Evolutionary conservation across 495 filamentous ascomycete genomes (phyloP), one percentile per base, ranked within the genome.

Genomic region (Hypoxylon perforatum): DNA sequence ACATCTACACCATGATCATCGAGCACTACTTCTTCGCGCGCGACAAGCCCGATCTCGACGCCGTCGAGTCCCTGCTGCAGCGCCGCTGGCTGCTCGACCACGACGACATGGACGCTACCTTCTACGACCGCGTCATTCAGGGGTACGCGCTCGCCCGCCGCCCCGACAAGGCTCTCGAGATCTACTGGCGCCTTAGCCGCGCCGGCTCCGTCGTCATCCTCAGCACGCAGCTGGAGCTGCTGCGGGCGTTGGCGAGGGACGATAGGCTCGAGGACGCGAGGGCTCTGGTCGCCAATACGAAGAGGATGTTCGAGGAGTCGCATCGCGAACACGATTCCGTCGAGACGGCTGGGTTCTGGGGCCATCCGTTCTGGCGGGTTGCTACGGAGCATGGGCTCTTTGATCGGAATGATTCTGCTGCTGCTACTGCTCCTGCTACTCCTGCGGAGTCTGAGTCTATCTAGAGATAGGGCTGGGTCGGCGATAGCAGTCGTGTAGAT

Each of bases 1-100:
- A 90, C 54, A 84, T 92, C 68, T 91, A 90, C 80, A 91, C 90
- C 22, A 87, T 87, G 67, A 80, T 94, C 7, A 70, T 89, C n/a
- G 82, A 85, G n/a, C 77, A 89, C 75, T 87, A 88, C 75, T 92
- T 92, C 75, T 92, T 92, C 71, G 38, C 73, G 3, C 80, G 71
- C 61, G 12, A 71, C n/a, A 83, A 85, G 8, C 87, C 88, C 1
- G 79, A 91, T 67, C 65, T 89, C 22, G 75, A 71, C 0, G 85
- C 85, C 19, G 81, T 91, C 28, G 81, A 84, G 18, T 55, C 77
- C 8, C 75, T 92, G 6, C 83, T 88, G 61, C 50, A 77, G 12
- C 76, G 79, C 18, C 80, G 82, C 22, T 61, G 74, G n/a, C 63
- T 81, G 25, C 66, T 71, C 11, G 53, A 71, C 0, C 75, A 76